phyloP scores from a whole-genome alignment of 2,329 filamentous ascomycete species.

The Nemania sp. region DNA sequence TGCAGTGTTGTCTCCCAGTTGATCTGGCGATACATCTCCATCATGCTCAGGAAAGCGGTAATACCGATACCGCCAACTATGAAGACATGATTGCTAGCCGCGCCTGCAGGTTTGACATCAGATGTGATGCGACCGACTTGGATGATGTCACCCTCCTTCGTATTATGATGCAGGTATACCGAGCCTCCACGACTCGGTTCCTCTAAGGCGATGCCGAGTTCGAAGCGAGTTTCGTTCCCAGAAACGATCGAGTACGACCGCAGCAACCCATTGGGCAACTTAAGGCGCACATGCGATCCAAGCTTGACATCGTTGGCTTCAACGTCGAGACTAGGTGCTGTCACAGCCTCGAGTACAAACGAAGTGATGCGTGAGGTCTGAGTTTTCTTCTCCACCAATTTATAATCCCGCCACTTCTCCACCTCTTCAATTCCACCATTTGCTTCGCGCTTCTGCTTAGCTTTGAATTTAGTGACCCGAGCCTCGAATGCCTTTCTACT shows the following conservation, averaged over 20 bases:
- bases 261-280: slow-evolving; percentile 58
- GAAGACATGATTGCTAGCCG: slow-evolving; percentile 62
- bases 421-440: slow-evolving; percentile 23
- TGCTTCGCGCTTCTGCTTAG: slow-evolving; percentile 35
- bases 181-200: slow-evolving; percentile 62
- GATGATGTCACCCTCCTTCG: slow-evolving; percentile 53
- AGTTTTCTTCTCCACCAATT: slow-evolving; percentile 51
- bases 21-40: slow-evolving; percentile 47
- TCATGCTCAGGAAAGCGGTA: slow-evolving; percentile 62
- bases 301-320: slow-evolving; percentile 39
- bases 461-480: slow-evolving; percentile 53
- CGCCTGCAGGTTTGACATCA: slow-evolving; percentile 49
- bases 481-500: slow-evolving; percentile 51
- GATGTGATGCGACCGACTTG: slow-evolving; percentile 54
- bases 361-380: slow-evolving; percentile 57
- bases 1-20: slow-evolving; percentile 59
- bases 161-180: slow-evolving; percentile 55
- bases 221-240: slow-evolving; percentile 53
- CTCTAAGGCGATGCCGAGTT: slow-evolving; percentile 62
- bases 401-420: slow-evolving; percentile 50
- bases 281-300: slow-evolving; percentile 61
- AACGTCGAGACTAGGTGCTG: slow-evolving; percentile 39
- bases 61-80: slow-evolving; percentile 68
- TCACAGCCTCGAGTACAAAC: slow-evolving; percentile 54
- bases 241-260: slow-evolving; percentile 64